Conservation (phyloP, 169 alveolate species). For the Ophryocystis elektroscirrha region DNA sequence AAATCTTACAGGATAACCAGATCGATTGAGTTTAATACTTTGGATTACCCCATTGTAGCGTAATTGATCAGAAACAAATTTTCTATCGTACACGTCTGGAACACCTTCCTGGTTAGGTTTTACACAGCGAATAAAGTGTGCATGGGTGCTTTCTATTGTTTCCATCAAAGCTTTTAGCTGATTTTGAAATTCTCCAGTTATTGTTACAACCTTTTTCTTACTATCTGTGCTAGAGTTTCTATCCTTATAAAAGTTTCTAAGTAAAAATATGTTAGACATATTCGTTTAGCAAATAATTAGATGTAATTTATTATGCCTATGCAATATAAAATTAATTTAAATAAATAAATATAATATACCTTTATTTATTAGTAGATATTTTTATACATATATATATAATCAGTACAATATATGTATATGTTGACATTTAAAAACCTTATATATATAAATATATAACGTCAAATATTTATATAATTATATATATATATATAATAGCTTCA, state of each 20-base stretch:
- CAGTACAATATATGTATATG: no score
- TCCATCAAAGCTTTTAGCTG: constrained; percentile 63
- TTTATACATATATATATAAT: background rate
- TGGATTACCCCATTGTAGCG: constrained; percentile 52
- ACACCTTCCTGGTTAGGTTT: constrained; percentile 59
- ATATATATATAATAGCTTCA: no score
- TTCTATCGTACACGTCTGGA: constrained; percentile 44
- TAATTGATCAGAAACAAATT: constrained; percentile 47
- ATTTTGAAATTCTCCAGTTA: constrained; percentile 60
- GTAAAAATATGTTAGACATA: background rate
- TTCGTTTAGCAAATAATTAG: background rate
- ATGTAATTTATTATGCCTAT: background rate
- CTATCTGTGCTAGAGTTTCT: background rate
- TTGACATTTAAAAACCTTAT: no score
- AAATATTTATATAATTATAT: no score
- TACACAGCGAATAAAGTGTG: constrained; percentile 69
- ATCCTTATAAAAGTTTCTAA: background rate
- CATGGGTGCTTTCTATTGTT: constrained; percentile 47
- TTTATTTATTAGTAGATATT: background rate
- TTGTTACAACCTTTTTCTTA: constrained; percentile 23
- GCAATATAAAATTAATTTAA: background rate
- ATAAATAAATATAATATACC: background rate
- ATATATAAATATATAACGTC: no score
- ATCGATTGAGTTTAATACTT: constrained; percentile 69
- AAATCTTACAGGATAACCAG: constrained; percentile 75